Conservation (phyloP, 2,329 filamentous ascomycete genomes). For the Monosporascus sp. region DNA sequence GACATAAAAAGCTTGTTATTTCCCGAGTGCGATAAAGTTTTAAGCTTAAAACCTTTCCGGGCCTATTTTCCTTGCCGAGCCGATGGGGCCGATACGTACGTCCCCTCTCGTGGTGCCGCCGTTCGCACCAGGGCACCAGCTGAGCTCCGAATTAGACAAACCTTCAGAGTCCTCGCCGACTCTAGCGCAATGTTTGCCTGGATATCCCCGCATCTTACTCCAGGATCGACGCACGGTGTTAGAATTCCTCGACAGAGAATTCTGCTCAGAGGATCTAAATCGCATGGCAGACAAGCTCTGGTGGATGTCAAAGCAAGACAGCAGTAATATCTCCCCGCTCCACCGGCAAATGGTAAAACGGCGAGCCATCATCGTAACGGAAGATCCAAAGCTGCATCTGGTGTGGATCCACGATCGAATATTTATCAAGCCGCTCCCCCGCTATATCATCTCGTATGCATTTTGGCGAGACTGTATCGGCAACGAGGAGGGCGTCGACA, state of each 20-base stretch:
- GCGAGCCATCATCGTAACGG: slow-evolving; percentile 26
- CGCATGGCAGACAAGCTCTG: slow-evolving; percentile 4
- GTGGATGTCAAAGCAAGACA: slow-evolving; percentile 10
- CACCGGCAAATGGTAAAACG: slow-evolving; percentile 24
- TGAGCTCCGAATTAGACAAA: too few relatives aligned
- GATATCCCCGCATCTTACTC: slow-evolving; percentile 6
- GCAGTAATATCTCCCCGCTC: slow-evolving; percentile 16
- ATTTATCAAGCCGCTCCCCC: slow-evolving; percentile 29
- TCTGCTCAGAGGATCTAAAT: slow-evolving; percentile 7
- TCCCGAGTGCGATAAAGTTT: too few relatives aligned
- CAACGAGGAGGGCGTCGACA: background rate
- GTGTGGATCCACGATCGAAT: slow-evolving; percentile 24
- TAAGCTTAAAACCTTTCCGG: too few relatives aligned
- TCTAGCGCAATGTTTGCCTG: slow-evolving; percentile 1
- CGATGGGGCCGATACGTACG: too few relatives aligned
- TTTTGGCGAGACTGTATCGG: slow-evolving; percentile 21
- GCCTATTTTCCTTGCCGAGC: too few relatives aligned
- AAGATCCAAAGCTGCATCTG: slow-evolving; percentile 29
- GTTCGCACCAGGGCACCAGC: too few relatives aligned
- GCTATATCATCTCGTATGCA: slow-evolving; percentile 18
- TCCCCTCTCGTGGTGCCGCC: too few relatives aligned
- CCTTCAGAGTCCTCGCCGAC: background rate
- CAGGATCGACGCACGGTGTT: background rate
- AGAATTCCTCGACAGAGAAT: slow-evolving; percentile 5
- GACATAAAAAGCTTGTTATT: too few relatives aligned